Conservation (phyloP, 306 rosid genomes). For the Notholithocarpus densiflorus region DNA sequence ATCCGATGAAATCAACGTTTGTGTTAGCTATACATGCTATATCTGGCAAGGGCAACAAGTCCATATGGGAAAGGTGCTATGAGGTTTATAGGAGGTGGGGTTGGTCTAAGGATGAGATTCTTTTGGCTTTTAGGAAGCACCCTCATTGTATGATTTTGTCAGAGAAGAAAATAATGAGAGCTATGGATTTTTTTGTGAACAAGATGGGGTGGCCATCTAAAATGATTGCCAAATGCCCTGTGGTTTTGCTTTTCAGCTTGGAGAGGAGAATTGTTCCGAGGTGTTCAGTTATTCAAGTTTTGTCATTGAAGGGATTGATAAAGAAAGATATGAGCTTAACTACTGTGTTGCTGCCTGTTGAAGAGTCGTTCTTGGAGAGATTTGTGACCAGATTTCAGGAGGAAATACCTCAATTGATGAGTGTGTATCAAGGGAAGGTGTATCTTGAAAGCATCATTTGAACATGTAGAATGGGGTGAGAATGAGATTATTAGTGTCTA, state of each 20-base stretch:
- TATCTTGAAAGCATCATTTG: no score
- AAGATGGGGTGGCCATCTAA: conserved; percentile 15
- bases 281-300: conserved; percentile 18
- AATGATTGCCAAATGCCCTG: conserved; percentile 6
- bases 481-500: no score
- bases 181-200: conserved; percentile 22
- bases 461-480: no score
- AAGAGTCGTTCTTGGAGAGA: no score
- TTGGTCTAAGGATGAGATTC: conserved; percentile 18
- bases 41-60: not conserved
- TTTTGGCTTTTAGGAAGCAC: conserved; percentile 24
- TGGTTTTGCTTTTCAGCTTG: conserved; percentile 8
- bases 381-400: no score
- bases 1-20: conserved; percentile 7
- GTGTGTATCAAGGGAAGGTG: no score
- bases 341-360: no score
- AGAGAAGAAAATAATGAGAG: conserved; percentile 5
- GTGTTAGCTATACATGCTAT: conserved; percentile 6
- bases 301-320: conserved; percentile 4
- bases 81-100: conserved; percentile 25
- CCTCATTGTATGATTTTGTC: conserved; percentile 18
- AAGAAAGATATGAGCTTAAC: no score
- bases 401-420: no score
- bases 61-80: not conserved
- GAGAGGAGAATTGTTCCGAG: conserved; percentile 26